These are phyloP conservation scores for Diphasiastrum complanatum DNA, from an alignment of 83 land plant species.

Conservation along the genomic window DNA sequence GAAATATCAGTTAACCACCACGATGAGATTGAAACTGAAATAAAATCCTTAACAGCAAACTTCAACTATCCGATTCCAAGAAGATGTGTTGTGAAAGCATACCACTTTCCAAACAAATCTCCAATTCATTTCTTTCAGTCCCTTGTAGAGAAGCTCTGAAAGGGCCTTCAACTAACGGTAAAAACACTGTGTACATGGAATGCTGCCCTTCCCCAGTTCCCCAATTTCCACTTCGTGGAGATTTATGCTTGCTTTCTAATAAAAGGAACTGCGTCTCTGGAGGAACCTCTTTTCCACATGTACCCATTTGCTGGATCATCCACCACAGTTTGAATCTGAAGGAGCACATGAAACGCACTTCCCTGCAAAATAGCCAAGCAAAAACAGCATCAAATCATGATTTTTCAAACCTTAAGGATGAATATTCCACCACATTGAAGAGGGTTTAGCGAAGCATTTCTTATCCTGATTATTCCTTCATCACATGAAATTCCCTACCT, in stretches of 20 bases:
- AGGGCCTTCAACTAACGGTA: constrained; percentile 70
- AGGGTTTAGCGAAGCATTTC: neutral
- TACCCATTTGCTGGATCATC: constrained; percentile 92
- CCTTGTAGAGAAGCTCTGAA: constrained; percentile 84
- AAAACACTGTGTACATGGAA: constrained; percentile 53
- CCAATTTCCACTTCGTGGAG: constrained; percentile 14
- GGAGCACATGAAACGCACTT: constrained; percentile 59
- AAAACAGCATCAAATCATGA: neutral
- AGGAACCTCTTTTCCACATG: constrained; percentile 61
- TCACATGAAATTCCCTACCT: too few species aligned
- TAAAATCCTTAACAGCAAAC: neutral
- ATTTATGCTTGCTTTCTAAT: constrained; percentile 46
- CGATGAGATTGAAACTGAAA: neutral
- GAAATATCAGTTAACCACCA: too few species aligned
- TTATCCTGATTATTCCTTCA: too few species aligned
- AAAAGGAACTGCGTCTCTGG: constrained; percentile 82
- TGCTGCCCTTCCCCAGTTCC: constrained; percentile 9
- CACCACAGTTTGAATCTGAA: constrained; percentile 90
- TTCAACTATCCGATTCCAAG: neutral
- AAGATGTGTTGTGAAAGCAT: constrained; percentile 4
- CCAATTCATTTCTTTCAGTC: constrained; percentile 59
- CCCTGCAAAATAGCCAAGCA: constrained; percentile 34
- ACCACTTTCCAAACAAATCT: constrained; percentile 96
- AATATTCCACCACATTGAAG: neutral
- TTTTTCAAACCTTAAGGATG: neutral